Evolutionary conservation across 2,329 filamentous ascomycete genomes (phyloP).

Genomic region (Aspergillus fijiensis): DNA sequence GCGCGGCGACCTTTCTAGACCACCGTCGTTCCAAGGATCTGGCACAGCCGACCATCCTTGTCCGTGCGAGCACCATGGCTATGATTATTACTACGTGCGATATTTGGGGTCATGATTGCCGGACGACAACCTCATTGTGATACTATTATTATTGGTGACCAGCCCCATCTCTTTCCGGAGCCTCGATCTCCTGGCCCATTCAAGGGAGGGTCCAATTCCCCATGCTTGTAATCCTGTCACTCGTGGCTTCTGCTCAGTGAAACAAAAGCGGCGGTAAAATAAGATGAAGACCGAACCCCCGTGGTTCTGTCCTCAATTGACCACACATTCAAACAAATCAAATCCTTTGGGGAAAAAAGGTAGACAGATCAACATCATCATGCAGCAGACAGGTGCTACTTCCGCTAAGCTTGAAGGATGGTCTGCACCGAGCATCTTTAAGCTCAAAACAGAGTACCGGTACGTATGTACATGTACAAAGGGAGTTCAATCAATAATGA

Average conservation of each 20-base stretch:
- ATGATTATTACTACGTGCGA: not conserved
- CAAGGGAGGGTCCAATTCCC: not conserved
- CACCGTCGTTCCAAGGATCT: constrained; percentile 22
- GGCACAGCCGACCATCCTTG: constrained; percentile 10
- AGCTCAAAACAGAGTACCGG: not conserved
- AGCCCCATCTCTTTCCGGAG: not conserved
- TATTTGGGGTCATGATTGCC: not conserved
- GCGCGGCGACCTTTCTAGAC: constrained; percentile 17
- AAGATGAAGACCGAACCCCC: not conserved
- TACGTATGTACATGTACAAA: not conserved
- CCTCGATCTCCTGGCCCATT: not conserved
- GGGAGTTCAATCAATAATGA: not conserved
- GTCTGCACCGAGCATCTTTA: not conserved
- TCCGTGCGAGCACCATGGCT: constrained; percentile 13
- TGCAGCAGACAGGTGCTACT: not conserved
- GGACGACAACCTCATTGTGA: constrained; percentile 4
- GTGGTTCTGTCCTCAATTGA: not conserved
- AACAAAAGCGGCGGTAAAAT: not conserved
- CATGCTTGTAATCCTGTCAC: not conserved
- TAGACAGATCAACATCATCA: not conserved
- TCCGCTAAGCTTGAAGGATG: not conserved
- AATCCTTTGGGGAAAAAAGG: not conserved
- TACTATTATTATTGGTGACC: constrained; percentile 7
- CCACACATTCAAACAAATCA: not conserved
- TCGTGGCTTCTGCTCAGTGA: not conserved